Base-by-base conservation (phyloP, 2,329 filamentous ascomycete genomes). In the Aspergillus melleus region DNA sequence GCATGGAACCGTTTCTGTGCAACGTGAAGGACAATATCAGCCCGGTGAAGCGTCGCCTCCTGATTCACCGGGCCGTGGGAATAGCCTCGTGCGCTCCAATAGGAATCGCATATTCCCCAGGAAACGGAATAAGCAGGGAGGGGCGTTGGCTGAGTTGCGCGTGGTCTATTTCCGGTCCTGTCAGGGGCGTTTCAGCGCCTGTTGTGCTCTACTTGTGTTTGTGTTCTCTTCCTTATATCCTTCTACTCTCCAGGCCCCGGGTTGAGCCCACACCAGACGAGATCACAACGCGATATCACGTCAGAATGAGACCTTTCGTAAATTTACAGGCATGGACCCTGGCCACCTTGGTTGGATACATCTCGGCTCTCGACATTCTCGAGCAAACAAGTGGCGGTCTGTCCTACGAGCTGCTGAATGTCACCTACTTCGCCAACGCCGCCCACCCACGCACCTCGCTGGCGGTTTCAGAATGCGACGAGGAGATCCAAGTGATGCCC, bases 361-460 rank as follows among this genome's bases (percentile, higher is more conserved):
- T 6, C 14, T 24, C 19, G 8, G 6, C 46, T 16, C 19, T 26
- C 19, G 14, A 49, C 20, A 46, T 19, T 19, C 22, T 4, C 19
- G 32, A 24, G 14, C 9, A 20, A 8, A 16, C 22, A 2, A 42
- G 22, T 9, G 32, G 19, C 20, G 51, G 55, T 9, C 19, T 59
- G 14, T 39, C 53, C 4, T 61, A 61, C 29, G 14, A 57, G 22
- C 51, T 62, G 2, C 46, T 42, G 6, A 19, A 61, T 8, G 30
- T 46, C 22, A 20, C 30, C 4, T 63, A 61, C 26, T 57, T 63
- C 16, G 56, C 59, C 10, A 63, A 61, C 49, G 22, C 24, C 22
- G 24, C 49, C 22, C 1, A 53, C 26, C 59, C 61, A 16, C 44
- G 29, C 2, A 46, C 14, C 16, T 26, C 10, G n/a, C 11, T 56